Base-by-base conservation (phyloP, 192 early-diverging fungal genomes). In the Powellomyces hirtus region DNA sequence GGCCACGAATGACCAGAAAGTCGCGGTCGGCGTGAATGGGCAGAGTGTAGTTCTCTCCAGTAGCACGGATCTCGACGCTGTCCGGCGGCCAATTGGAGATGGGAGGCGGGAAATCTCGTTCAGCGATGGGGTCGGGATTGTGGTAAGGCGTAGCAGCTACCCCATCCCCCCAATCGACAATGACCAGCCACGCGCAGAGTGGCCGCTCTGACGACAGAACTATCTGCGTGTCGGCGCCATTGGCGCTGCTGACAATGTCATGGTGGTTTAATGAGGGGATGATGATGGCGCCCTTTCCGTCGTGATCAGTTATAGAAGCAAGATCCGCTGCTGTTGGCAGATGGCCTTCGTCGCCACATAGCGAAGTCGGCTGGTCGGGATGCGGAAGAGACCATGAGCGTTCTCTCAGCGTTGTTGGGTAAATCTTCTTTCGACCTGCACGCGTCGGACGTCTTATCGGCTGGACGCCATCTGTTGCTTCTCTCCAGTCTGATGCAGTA, bases 141-240 rank as follows among this genome's bases (percentile, higher is more conserved):
- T 42, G 8, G 18, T 42, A 56, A 5, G 53, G 53, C 26, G 53
- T 29, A 27, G 24, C 53, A 56, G 53, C 60, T 0, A 37, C 20
- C 37, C 33, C 34, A 22, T 62, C 60, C 13, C 60, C 60, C 29
- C 16, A 62, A 27, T 62, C 60, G 36, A 62, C 60, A 22, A 62
- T 38, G 42, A 62, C 60, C 37, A 62, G 60, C 60, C 60, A 62
- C 24, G 60, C 60, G 37, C 60, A 62, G 36, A 62, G 20, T 24
- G 60, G 7, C 16, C 22, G 36, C 33, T 31, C 22, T 20, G 56
- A 49, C n/a, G n/a, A 24, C 5, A 49, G 46, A 18, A 18, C n/a
- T 49, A 49, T 49, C 14, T 49, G n/a, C 26, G 46, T 18, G 5
- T 49, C 24, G 18, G 27, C 3, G 5, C 20, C 18, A 6, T 56